Conservation (phyloP, 352 stramenopile species). For the Ophiocytium majus region DNA sequence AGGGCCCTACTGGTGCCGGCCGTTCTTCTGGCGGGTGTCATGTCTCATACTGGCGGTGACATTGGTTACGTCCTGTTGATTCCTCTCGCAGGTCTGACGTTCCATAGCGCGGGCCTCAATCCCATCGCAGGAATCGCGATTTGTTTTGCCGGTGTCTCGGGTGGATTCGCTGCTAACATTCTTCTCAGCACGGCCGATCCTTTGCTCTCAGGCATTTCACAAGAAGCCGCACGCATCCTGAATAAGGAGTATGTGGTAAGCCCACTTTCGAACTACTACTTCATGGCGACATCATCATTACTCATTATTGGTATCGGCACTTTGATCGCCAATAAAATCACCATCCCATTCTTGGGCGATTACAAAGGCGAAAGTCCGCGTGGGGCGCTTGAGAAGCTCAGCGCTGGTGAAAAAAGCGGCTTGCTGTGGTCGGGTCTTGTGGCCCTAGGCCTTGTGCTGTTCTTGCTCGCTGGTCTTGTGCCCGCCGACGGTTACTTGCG, state of each 20-base stretch:
- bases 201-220: background rate
- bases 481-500: too few species aligned
- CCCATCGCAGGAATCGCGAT: background rate
- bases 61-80: background rate
- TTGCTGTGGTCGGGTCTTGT: slow-evolving; percentile 8
- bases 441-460: too few species aligned
- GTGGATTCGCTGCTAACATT: background rate
- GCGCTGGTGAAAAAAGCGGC: background rate
- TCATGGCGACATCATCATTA: background rate
- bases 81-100: background rate
- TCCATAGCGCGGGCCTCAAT: background rate
- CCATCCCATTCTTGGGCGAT: background rate
- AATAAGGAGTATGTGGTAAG: background rate
- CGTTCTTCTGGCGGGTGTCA: background rate
- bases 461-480: too few species aligned
- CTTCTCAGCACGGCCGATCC: background rate
- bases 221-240: background rate
- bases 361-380: background rate
- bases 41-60: background rate
- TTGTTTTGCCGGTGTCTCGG: background rate
- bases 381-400: background rate
- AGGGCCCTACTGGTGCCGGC: background rate
- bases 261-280: background rate
- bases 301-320: background rate
- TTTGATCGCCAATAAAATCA: background rate